phyloP scores from a whole-genome alignment of 2,329 filamentous ascomycete genomes.

The Alternaria rosae region DNA sequence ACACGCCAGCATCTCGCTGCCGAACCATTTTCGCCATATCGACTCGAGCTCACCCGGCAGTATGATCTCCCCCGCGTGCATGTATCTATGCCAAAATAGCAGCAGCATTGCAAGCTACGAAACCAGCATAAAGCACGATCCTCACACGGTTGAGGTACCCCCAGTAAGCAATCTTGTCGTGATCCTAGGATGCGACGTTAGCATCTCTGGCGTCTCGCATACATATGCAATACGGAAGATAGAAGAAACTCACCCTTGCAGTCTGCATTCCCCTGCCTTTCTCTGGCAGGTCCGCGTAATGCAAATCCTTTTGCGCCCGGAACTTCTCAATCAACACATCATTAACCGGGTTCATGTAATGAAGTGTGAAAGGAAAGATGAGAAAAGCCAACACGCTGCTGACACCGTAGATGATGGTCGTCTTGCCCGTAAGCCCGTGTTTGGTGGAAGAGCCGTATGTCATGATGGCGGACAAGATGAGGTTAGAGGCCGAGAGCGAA shows the following conservation, averaged over 20 bases:
- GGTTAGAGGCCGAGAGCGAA: background rate
- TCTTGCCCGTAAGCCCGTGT: background rate
- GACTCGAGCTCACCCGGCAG: background rate
- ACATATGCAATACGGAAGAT: background rate
- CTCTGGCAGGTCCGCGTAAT: conserved; percentile 3
- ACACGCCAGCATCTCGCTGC: background rate
- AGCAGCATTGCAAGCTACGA: background rate
- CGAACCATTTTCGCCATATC: background rate
- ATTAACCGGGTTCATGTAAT: conserved; percentile 1
- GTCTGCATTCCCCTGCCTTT: conserved; percentile 7
- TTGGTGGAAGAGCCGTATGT: background rate
- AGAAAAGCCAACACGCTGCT: background rate
- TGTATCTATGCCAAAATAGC: background rate
- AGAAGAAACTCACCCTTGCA: background rate
- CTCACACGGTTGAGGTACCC: conserved; percentile 4
- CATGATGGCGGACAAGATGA: background rate
- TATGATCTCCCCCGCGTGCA: background rate
- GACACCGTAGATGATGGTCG: background rate
- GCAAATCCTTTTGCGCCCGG: background rate
- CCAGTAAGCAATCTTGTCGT: conserved; percentile 6
- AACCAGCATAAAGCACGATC: background rate
- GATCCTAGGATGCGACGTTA: background rate
- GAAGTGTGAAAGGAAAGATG: conserved; percentile 3
- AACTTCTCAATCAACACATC: conserved; percentile 1
- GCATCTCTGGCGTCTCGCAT: background rate